Base-by-base conservation (phyloP, 805 yeast species). In the Candida pini region DNA sequence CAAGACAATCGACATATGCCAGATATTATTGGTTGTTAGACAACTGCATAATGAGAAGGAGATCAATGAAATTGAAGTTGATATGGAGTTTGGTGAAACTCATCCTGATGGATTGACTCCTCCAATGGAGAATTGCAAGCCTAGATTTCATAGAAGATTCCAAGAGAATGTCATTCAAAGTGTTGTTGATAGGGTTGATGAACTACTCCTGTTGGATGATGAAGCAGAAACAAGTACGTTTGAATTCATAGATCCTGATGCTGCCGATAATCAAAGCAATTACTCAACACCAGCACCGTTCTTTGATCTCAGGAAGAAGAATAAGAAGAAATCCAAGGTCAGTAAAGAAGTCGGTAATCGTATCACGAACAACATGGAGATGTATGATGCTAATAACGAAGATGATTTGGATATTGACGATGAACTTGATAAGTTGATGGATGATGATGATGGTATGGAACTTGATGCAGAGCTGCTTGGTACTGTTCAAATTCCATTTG, bases 1-100 rank as follows among this genome's bases (percentile, higher is more conserved):
- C 63, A 92, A 92, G 53, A 77, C 94, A 0, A 68, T 86, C 22
- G 97, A 92, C 56, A 67, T 90, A 6, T 76, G 83, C 36, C 97
- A 92, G 59, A 84, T 92, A 65, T 62, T 92, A 33, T 60, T 89
- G 5, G 90, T 90, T 6, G 67, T 87, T 6, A 78, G 74, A 36
- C 63, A 69, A 12, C 53, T 73, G 18, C 54, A 64, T 36, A 31
- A 42, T 25, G 78, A 72, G 31, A 53, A 48, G 9, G 80, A 73
- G 43, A 66, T 73, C 34, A 39, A 69, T 60, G 56, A 64, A 56
- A 19, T 73, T 12, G 45, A 48, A 13, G 47, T 73, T 48, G 58
- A 68, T 45, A 56, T 68, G 44, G 67, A 69, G 48, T 45, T 46
- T 26, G 47, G 76, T 56, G 51, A 62, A 34, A 62, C 52, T 32